These are phyloP conservation scores for Phascolomyces articulosus DNA, from an alignment of 371 early-diverging fungal genomes.

Conservation along the genomic window DNA sequence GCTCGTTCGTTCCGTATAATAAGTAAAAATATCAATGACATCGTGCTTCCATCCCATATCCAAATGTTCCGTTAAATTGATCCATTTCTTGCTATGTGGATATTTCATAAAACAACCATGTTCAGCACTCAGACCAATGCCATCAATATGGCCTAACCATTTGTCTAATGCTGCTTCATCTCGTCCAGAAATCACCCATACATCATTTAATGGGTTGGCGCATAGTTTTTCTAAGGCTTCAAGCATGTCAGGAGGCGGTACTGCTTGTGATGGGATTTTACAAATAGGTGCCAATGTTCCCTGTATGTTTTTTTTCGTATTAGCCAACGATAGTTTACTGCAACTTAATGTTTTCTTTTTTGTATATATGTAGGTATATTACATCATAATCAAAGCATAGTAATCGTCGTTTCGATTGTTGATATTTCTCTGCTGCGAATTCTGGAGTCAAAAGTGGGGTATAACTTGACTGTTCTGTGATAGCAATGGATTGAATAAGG, in stretches of 20 bases:
- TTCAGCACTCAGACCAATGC: conserved; percentile 83
- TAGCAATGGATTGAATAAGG: conserved; percentile 42
- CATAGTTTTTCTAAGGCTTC: conserved; percentile 66
- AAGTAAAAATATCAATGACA: conserved; percentile 84
- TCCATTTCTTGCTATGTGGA: conserved; percentile 68
- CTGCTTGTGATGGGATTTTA: conserved; percentile 68
- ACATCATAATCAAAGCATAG: conserved; percentile 91
- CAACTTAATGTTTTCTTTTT: too few relatives aligned
- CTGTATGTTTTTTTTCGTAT: conserved; percentile 24
- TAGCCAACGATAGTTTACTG: too few relatives aligned
- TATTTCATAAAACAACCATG: conserved; percentile 72
- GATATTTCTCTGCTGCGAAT: conserved; percentile 49
- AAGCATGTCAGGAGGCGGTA: conserved; percentile 70
- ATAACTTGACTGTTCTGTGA: conserved; percentile 60
- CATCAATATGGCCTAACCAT: conserved; percentile 82
- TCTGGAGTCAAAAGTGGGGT: conserved; percentile 70
- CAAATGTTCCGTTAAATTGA: conserved; percentile 76
- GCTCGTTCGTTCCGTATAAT: conserved; percentile 89
- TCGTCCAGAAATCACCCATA: conserved; percentile 95
- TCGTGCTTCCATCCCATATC: conserved; percentile 90
- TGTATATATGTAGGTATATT: too few relatives aligned
- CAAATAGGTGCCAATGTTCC: conserved; percentile 84
- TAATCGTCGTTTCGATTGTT: conserved; percentile 64
- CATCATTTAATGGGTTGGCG: conserved; percentile 79
- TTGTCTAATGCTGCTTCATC: conserved; percentile 82